Conservation (phyloP, 2,329 filamentous ascomycete species). For the Thelonectria rubi region DNA sequence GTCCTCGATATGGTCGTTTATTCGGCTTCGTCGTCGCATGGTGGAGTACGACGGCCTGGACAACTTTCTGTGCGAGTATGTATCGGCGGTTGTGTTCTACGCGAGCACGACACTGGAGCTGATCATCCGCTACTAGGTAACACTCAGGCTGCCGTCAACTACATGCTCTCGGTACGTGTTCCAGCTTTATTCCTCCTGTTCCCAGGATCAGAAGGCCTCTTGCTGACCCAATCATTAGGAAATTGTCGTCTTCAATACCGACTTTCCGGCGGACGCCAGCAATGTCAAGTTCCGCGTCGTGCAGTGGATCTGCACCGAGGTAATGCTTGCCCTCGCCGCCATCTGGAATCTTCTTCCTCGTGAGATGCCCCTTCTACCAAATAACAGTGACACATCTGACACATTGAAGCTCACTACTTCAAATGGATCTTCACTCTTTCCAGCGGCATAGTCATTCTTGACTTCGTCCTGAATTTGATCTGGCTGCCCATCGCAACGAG, state of each 20-base stretch:
- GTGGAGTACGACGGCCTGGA: slow-evolving; percentile 72
- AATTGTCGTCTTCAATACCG: slow-evolving; percentile 64
- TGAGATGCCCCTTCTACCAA: no score
- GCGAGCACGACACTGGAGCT: neutral
- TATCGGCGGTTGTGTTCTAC: neutral
- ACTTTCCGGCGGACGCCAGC: slow-evolving; percentile 62
- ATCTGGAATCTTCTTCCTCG: slow-evolving; percentile 61
- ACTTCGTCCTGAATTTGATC: slow-evolving; percentile 68
- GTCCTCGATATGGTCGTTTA: slow-evolving; percentile 62
- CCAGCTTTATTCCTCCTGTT: neutral
- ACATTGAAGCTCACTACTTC: slow-evolving; percentile 52
- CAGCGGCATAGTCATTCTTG: slow-evolving; percentile 60
- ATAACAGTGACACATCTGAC: slow-evolving; percentile 12
- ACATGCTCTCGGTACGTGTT: slow-evolving; percentile 58
- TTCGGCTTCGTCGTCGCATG: slow-evolving; percentile 70
- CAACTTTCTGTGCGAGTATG: slow-evolving; percentile 63
- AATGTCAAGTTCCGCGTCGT: slow-evolving; percentile 67
- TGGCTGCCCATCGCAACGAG: slow-evolving; percentile 67
- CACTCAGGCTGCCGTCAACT: slow-evolving; percentile 60
- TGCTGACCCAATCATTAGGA: slow-evolving; percentile 49
- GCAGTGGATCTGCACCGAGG: slow-evolving; percentile 67
- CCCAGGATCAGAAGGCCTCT: neutral
- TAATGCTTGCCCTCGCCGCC: slow-evolving; percentile 59
- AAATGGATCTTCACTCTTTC: slow-evolving; percentile 61
- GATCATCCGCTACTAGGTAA: slow-evolving; percentile 48